A percentile compares a stretch with the other conserved stretches of the same genome.
These are phyloP conservation scores for Colletotrichum sp. DNA, from an alignment of 2,329 filamentous ascomycete genomes.

Conservation along the genomic window DNA sequence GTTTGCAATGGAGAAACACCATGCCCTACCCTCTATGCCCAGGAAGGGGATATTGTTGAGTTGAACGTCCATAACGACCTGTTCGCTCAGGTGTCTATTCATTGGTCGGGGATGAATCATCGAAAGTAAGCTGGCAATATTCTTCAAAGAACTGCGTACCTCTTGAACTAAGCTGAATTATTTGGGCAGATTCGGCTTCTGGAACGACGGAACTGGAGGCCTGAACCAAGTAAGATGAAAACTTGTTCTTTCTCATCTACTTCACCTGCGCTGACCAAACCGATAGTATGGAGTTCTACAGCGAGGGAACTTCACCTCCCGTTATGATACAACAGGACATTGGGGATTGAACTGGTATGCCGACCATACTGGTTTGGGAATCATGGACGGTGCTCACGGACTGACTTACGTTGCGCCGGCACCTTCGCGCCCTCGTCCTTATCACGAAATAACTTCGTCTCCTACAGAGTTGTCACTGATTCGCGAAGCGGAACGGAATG, in stretches of 20 bases:
- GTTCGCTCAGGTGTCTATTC: background rate
- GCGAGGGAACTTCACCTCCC: background rate
- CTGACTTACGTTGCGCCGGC: background rate
- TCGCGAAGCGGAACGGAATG: background rate
- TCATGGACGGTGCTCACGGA: slow-evolving; percentile 4
- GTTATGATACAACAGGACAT: background rate
- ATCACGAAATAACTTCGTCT: background rate
- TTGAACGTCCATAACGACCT: slow-evolving; percentile 5
- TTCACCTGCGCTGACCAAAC: background rate
- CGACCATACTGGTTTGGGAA: background rate
- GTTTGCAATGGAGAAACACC: slow-evolving; percentile 5
- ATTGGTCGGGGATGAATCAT: slow-evolving; percentile 8
- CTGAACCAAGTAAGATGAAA: background rate
- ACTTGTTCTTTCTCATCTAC: accelerated
- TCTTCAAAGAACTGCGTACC: accelerated
- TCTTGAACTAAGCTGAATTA: background rate
- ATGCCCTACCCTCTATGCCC: background rate
- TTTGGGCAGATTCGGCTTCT: background rate
- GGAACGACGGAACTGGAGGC: slow-evolving; percentile 5
- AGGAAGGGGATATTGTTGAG: slow-evolving; percentile 2
- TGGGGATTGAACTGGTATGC: slow-evolving; percentile 14
- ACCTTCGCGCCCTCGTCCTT: background rate
- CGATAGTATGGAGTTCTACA: background rate
- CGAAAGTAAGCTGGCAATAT: background rate
- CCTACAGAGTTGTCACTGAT: background rate